Conservation (phyloP, 495 filamentous ascomycete species). For the Aspergillus steynii region DNA sequence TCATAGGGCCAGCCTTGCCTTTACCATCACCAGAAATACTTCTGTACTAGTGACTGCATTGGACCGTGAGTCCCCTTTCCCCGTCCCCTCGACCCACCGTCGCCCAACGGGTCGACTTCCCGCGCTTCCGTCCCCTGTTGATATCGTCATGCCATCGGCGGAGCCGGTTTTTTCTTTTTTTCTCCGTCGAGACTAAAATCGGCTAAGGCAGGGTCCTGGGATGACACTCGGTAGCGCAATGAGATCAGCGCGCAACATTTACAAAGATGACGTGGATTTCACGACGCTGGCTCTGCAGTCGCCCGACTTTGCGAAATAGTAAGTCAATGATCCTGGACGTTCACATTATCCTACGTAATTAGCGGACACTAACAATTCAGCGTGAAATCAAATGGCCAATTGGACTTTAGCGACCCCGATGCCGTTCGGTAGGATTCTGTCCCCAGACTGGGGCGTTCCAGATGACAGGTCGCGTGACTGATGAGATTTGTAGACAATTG, state of each 20-base stretch:
- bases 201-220: not conserved
- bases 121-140: too few species aligned
- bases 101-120: too few species aligned
- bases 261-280: constrained; percentile 66
- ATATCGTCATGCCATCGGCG: too few species aligned
- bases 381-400: constrained; percentile 60
- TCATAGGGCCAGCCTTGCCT: too few species aligned
- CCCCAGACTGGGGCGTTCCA: not conserved
- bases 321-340: constrained; percentile 19
- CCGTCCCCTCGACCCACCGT: too few species aligned
- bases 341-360: not conserved
- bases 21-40: too few species aligned
- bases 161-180: not conserved
- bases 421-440: constrained; percentile 59
- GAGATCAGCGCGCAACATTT: constrained; percentile 44
- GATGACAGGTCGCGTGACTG: not conserved
- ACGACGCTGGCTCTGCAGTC: constrained; percentile 56
- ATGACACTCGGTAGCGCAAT: constrained; percentile 21
- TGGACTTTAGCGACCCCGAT: constrained; percentile 81
- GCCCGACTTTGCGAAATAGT: constrained; percentile 59
- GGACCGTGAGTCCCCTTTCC: too few species aligned
- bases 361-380: constrained; percentile 28
- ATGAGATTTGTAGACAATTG: constrained; percentile 56
- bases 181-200: not conserved
- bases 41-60: too few species aligned